Conservation (phyloP, 768 basidiomycete species). For the Xerocomus spinulosus region DNA sequence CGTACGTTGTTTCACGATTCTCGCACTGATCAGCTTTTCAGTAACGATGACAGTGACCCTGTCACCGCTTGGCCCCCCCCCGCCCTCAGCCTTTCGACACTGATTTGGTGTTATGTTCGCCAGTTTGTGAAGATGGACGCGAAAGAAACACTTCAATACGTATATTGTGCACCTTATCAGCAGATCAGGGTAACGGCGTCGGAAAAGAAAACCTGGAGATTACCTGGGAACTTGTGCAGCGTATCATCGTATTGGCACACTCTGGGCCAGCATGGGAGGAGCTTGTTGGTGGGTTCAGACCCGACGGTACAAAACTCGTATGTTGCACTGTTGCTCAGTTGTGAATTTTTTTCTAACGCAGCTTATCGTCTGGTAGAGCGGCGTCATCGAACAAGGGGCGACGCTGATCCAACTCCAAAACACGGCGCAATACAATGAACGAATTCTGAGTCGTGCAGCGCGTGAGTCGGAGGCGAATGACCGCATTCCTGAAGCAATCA, state of each 20-base stretch:
- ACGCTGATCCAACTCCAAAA: conserved; percentile 68
- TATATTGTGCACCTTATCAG: conserved; percentile 79
- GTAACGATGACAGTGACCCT: conserved; percentile 51
- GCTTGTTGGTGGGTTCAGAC: conserved; percentile 87
- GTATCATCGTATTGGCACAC: conserved; percentile 76
- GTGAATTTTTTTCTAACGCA: not conserved
- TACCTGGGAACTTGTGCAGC: conserved; percentile 74
- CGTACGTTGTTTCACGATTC: conserved; percentile 44
- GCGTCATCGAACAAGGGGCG: conserved; percentile 82
- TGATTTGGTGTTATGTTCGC: conserved; percentile 90
- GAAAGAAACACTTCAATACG: conserved; percentile 90
- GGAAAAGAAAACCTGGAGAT: conserved; percentile 83
- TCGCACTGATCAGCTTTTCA: not conserved
- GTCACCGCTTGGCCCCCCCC: conserved; percentile 62
- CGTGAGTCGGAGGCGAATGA: conserved; percentile 78
- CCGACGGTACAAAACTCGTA: conserved; percentile 87
- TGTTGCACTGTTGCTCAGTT: conserved; percentile 30
- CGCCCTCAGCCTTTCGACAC: conserved; percentile 75
- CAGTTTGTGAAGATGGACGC: conserved; percentile 92
- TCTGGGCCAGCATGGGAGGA: conserved; percentile 85
- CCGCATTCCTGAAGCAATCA: conserved; percentile 85
- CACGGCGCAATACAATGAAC: conserved; percentile 64
- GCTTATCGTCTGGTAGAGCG: conserved; percentile 48
- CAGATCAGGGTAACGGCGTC: conserved; percentile 63
- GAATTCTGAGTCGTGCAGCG: conserved; percentile 82